Conservation (phyloP, 1,284 basidiomycete genomes). For the Pholiota adiposa region DNA sequence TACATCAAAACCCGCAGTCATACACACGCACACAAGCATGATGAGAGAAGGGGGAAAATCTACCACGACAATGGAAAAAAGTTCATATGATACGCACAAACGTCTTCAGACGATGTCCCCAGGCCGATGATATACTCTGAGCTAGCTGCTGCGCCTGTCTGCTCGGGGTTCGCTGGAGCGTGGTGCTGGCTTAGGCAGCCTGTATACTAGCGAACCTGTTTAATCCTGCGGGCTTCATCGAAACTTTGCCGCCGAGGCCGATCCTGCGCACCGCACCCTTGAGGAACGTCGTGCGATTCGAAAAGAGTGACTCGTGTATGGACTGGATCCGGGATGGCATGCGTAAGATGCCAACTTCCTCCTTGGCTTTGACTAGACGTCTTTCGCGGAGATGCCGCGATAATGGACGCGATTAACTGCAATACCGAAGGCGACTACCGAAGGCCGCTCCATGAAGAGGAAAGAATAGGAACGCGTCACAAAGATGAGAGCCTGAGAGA, state of each 20-base stretch:
- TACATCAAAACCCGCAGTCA: too few relatives aligned
- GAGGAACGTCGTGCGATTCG: slow-evolving; percentile 88
- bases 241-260: slow-evolving; percentile 77
- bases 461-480: slow-evolving; percentile 94
- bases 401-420: slow-evolving; percentile 95
- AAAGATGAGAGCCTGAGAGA: slow-evolving; percentile 97
- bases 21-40: too few relatives aligned
- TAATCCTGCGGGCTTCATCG: slow-evolving; percentile 78
- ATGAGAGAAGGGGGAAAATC: too few relatives aligned
- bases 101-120: too few relatives aligned
- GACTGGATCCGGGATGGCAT: slow-evolving; percentile 87
- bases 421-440: slow-evolving; percentile 86
- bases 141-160: slow-evolving; percentile 30
- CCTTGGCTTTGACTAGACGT: slow-evolving; percentile 47
- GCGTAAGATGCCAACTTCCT: slow-evolving; percentile 73
- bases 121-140: not conserved
- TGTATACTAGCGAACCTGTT: slow-evolving; percentile 82
- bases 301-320: slow-evolving; percentile 91
- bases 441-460: slow-evolving; percentile 98
- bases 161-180: slow-evolving; percentile 74
- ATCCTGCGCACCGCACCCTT: slow-evolving; percentile 79
- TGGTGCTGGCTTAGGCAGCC: slow-evolving; percentile 69
- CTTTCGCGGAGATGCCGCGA: slow-evolving; percentile 82
- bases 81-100: too few relatives aligned
- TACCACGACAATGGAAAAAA: too few relatives aligned